Evolutionary conservation across 1,284 basidiomycete genomes (phyloP).

Genomic region (Meira nashicola): DNA sequence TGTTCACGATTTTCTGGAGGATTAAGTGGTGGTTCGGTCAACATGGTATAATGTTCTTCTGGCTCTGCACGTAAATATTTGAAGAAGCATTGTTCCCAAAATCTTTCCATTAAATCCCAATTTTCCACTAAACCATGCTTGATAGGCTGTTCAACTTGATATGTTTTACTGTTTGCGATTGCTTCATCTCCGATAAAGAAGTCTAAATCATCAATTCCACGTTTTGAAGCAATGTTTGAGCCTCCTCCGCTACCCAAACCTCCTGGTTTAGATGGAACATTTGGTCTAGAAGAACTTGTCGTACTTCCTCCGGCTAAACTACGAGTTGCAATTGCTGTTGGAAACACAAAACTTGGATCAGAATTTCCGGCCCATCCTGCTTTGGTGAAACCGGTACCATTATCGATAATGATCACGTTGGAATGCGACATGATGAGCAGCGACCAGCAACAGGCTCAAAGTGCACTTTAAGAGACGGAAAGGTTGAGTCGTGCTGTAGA

Average conservation of each 20-base stretch:
- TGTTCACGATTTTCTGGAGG: conserved; percentile 98
- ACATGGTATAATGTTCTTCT: conserved; percentile 95
- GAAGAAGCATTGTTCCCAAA: conserved; percentile 99
- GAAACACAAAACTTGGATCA: conserved; percentile 76
- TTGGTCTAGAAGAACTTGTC: conserved; percentile 59
- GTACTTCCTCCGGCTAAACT: conserved; percentile 24
- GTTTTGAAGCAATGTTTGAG: conserved; percentile 74
- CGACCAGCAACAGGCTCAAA: too few species aligned
- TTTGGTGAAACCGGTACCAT: conserved; percentile 96
- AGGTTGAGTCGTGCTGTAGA: too few species aligned
- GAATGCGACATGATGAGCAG: conserved; percentile 45
- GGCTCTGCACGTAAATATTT: conserved; percentile 98
- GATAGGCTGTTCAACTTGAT: conserved; percentile 93
- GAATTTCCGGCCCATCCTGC: conserved; percentile 96
- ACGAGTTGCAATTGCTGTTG: conserved; percentile 51
- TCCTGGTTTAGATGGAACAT: conserved; percentile 72
- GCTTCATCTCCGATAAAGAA: conserved; percentile 99
- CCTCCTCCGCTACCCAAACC: conserved; percentile 21
- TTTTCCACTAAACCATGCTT: conserved; percentile 98
- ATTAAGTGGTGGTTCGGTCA: conserved; percentile 97
- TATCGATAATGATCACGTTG: conserved; percentile 62
- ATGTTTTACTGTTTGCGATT: conserved; percentile 81
- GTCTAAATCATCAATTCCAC: conserved; percentile 97
- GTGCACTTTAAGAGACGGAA: too few species aligned
- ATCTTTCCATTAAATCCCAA: conserved; percentile 99